Evolutionary conservation across 2,329 filamentous ascomycete genomes (phyloP), one percentile per base, ranked within the genome.

Genomic region (Chlorencoelia australis): DNA sequence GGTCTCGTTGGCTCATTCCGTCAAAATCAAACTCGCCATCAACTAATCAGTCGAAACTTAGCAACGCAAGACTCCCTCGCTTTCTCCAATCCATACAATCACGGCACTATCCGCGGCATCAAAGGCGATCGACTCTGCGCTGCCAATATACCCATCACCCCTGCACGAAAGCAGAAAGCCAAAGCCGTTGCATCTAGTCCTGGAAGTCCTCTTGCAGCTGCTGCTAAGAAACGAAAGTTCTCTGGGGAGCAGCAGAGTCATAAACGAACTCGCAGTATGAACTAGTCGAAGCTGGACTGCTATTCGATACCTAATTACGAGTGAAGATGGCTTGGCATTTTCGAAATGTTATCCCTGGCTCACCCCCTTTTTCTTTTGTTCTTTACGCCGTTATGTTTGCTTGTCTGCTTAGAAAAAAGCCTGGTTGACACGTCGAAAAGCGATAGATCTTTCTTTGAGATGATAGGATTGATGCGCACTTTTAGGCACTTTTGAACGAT

Each of bases 1-100:
- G 73, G 78, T 39, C 74, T 80, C 10, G 82, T 91, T 22, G 82
- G 82, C 24, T 81, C 83, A 1, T 93, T 91, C 67, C 82, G 56
- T 58, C 74, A 67, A 45, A 79, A 73, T 57, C 76, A 73, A 55
- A 75, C 69, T 52, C 57, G 63, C 43, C 62, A 72, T 53, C 59
- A 69, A 49, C 54, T 66, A 41, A 51, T 65, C 52, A 60, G 67
- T 49, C 61, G 66, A 46, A 76, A 71, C 54, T 69, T 74, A 50
- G 72, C 71, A 15, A 76, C 73, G 24, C 62, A 71, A 39, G 71
- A 80, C 49, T 76, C 77, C 25, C 64, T 82, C 17, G 68, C 73
- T 33, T 74, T 79, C 55, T 69, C 74, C 35, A 65, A 71, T 33
- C 68, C 73, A 5, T 71, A 77, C 58, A 66, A 74, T 54, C 62